phyloP scores from a whole-genome alignment of 1,284 basidiomycete species.

The Fomes fomentarius region DNA sequence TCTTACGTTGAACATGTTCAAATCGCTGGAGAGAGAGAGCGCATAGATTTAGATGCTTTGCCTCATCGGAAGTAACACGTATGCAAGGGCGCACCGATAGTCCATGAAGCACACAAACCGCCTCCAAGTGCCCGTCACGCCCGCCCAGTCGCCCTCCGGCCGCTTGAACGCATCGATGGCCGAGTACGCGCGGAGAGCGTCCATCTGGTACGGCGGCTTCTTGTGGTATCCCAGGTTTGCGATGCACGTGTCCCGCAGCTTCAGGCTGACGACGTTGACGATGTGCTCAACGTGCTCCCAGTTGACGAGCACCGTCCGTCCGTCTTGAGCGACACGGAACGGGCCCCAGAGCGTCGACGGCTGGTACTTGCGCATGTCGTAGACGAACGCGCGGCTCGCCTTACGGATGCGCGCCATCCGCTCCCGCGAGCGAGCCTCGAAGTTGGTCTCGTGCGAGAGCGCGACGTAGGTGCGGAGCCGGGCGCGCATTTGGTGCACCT shows the following conservation, averaged over 20 bases:
- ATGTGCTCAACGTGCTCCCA: conserved; percentile 66
- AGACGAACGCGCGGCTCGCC: conserved; percentile 57
- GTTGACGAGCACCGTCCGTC: conserved; percentile 40
- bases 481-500: conserved; percentile 24
- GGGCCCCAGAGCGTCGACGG: conserved; percentile 59
- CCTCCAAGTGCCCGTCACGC: conserved; percentile 69
- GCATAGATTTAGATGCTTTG: too few relatives aligned
- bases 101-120: conserved; percentile 77
- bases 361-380: conserved; percentile 63
- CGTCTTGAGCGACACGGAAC: conserved; percentile 33
- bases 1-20: conserved; percentile 58
- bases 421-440: conserved; percentile 28
- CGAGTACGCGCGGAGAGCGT: conserved; percentile 54
- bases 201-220: conserved; percentile 51
- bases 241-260: conserved; percentile 53
- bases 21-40: conserved; percentile 21
- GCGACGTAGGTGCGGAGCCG: conserved; percentile 46
- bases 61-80: too few relatives aligned
- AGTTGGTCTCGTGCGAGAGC: conserved; percentile 39
- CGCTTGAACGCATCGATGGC: conserved; percentile 43
- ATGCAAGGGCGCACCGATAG: conserved; percentile 54
- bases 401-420: conserved; percentile 43
- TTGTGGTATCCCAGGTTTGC: conserved; percentile 37
- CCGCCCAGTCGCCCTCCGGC: conserved; percentile 61
- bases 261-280: conserved; percentile 59